Evolutionary conservation across 805 yeast genomes (phyloP).

Genomic region (Myxozyma sirexii): DNA sequence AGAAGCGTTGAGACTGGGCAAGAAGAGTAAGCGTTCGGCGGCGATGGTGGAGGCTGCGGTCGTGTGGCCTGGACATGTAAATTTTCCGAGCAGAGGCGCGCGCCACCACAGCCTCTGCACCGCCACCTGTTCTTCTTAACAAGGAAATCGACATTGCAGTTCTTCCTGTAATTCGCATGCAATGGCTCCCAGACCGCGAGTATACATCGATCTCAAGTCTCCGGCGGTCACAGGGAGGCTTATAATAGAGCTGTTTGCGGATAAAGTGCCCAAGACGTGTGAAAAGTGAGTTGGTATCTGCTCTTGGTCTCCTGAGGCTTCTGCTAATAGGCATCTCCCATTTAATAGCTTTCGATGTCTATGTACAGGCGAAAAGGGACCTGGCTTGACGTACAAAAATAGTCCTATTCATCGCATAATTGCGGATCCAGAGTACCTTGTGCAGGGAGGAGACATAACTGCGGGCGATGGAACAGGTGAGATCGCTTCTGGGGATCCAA

Average conservation of each 20-base stretch:
- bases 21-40: background rate
- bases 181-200: conserved; percentile 28
- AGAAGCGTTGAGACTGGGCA: conserved; percentile 2
- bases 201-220: conserved; percentile 22
- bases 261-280: conserved; percentile 23
- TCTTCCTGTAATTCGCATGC: too few relatives aligned
- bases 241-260: conserved; percentile 24
- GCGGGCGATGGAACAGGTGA: conserved; percentile 61
- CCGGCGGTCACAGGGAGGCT: conserved; percentile 24
- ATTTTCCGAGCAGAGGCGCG: conserved; percentile 1
- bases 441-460: conserved; percentile 86
- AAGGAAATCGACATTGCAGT: too few relatives aligned
- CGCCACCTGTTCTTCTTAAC: background rate
- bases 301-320: background rate
- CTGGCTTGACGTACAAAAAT: conserved; percentile 61
- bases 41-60: conserved; percentile 3
- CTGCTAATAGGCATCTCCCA: background rate
- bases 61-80: conserved; percentile 3
- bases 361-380: conserved; percentile 69
- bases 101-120: conserved; percentile 1
- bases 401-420: conserved; percentile 77
- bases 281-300: conserved; percentile 23
- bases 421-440: conserved; percentile 60
- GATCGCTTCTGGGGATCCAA: background rate
- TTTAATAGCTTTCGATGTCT: conserved; percentile 62